phyloP scores from a whole-genome alignment of 352 stramenopile species.

The Pythium coloratum region DNA sequence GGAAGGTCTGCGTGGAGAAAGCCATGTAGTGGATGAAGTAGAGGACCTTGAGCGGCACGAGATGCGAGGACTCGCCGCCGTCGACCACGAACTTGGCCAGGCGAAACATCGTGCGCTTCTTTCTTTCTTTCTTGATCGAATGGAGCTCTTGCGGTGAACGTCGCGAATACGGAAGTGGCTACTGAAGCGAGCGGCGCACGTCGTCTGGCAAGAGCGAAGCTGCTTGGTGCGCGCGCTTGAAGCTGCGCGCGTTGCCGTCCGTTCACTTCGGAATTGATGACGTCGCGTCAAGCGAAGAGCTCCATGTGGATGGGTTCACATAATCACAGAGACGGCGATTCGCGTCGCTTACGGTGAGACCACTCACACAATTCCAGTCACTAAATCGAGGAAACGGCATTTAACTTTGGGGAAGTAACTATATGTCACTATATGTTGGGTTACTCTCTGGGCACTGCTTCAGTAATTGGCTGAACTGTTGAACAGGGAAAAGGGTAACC shows the following conservation, averaged over 20 bases:
- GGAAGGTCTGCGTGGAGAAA: constrained; percentile 65
- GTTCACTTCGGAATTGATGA: background rate
- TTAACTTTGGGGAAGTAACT: background rate
- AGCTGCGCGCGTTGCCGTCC: background rate
- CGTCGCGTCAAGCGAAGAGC: background rate
- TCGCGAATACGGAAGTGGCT: background rate
- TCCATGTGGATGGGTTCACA: background rate
- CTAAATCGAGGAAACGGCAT: background rate
- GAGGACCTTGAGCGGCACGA: constrained; percentile 71
- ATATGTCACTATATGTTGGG: background rate
- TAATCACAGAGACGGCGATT: background rate
- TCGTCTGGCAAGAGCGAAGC: too few species aligned
- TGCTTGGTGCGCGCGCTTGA: background rate
- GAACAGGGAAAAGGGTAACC: background rate
- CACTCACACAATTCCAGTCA: background rate
- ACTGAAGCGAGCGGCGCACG: background rate
- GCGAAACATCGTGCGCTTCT: constrained; percentile 1
- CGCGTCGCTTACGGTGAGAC: background rate
- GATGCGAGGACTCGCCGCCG: constrained; percentile 52
- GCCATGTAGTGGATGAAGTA: constrained; percentile 65
- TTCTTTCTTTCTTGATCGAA: background rate
- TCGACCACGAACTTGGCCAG: constrained; percentile 51
- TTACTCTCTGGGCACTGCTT: background rate
- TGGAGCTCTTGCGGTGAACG: background rate
- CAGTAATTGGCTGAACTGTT: background rate